A percentile compares a stretch with the other conserved stretches of the same genome.
These are phyloP conservation scores for Myriangium duriaei DNA, from an alignment of 2,329 filamentous ascomycete genomes.

Conservation along the genomic window DNA sequence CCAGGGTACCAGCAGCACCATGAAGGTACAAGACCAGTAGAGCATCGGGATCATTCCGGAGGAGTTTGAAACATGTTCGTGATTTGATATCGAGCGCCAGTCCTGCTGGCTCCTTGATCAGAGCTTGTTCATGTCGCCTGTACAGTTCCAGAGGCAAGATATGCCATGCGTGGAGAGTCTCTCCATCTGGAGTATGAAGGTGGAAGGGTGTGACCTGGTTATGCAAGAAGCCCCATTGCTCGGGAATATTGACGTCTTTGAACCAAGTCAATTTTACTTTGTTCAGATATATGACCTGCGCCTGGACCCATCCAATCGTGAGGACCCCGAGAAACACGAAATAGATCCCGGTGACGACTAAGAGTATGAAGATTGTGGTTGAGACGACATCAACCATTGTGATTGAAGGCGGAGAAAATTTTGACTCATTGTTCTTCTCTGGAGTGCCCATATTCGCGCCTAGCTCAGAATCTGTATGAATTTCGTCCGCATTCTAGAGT, in stretches of 20 bases:
- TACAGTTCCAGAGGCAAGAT: conserved; percentile 37
- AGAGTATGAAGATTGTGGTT: no score
- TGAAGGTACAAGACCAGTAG: conserved; percentile 52
- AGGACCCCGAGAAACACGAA: conserved; percentile 35
- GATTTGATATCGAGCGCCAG: conserved; percentile 42
- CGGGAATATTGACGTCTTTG: conserved; percentile 37
- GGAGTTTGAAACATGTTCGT: conserved; percentile 47
- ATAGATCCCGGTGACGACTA: conserved; percentile 23
- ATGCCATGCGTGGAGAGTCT: conserved; percentile 38
- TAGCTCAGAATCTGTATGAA: no score
- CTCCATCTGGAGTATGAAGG: conserved; percentile 30
- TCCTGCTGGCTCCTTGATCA: conserved; percentile 32
- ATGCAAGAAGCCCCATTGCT: conserved; percentile 36
- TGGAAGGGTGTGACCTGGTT: conserved; percentile 39
- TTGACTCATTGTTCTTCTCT: no score
- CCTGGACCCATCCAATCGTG: conserved; percentile 37
- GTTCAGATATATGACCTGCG: conserved; percentile 46
- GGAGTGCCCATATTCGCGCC: no score
- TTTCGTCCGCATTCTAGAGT: no score
- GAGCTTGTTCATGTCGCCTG: conserved; percentile 28
- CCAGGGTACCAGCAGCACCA: conserved; percentile 45
- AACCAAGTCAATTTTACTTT: conserved; percentile 43
- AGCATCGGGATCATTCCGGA: conserved; percentile 51
- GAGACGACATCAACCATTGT: no score
- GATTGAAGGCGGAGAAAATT: no score